phyloP scores from a whole-genome alignment of 2,329 filamentous ascomycete species.

The Tolypocladium inflatum region DNA sequence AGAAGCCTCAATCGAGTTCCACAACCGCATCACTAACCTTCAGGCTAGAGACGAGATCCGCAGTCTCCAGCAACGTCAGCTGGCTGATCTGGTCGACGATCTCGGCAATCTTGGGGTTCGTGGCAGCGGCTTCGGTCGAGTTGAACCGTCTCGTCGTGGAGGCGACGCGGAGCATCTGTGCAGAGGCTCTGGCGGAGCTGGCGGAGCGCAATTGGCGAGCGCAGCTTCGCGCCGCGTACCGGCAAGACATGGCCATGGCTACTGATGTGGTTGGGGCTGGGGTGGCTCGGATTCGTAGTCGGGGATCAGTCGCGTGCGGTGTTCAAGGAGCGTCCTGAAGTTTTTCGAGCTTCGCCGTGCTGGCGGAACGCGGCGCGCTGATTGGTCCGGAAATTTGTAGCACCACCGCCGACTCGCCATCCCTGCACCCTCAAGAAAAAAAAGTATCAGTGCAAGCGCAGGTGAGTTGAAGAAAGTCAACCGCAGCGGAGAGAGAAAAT shows the following conservation, averaged over 20 bases:
- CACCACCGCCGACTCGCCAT: conserved; percentile 18
- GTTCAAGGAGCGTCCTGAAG: conserved; percentile 22
- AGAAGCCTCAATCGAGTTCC: conserved; percentile 5
- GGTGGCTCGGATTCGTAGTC: neutral
- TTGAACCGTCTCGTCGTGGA: conserved; percentile 67
- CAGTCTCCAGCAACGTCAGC: conserved; percentile 95
- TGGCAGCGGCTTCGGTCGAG: conserved; percentile 62
- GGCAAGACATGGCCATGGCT: conserved; percentile 54
- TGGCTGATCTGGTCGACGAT: conserved; percentile 99
- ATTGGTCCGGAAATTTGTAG: conserved; percentile 29
- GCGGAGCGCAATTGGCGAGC: conserved; percentile 49
- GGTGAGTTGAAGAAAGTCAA: conserved; percentile 9
- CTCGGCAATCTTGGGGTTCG: conserved; percentile 81
- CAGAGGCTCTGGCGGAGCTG: conserved; percentile 34
- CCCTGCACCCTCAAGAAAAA: conserved; percentile 20
- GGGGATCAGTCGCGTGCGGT: conserved; percentile 8
- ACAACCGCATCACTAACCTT: conserved; percentile 56
- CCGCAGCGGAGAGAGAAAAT: conserved; percentile 14
- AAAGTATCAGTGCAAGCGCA: conserved; percentile 12
- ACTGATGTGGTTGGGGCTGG: conserved; percentile 15
- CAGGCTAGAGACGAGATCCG: conserved; percentile 85
- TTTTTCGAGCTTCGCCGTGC: conserved; percentile 29
- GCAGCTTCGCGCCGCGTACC: conserved; percentile 55
- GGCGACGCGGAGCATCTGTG: conserved; percentile 35
- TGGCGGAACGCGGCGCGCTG: conserved; percentile 10